These are phyloP conservation scores for Decorospora gaudefroyi DNA, from an alignment of 2,329 filamentous ascomycete species.

Conservation along the genomic window DNA sequence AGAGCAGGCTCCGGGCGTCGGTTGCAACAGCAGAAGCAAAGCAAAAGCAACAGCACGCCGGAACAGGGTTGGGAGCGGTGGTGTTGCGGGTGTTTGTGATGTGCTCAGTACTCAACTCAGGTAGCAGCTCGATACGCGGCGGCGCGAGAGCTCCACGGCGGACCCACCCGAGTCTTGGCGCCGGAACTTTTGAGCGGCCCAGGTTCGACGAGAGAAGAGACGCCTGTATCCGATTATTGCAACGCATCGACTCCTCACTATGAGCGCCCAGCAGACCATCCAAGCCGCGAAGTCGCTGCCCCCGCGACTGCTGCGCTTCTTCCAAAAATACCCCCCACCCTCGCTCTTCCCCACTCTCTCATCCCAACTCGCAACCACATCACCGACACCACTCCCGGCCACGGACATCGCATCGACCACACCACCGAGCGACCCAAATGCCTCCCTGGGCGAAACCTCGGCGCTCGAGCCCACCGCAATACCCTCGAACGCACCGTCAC, in stretches of 20 bases:
- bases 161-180: constrained; percentile 20
- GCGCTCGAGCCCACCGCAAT: constrained; percentile 31
- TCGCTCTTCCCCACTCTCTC: constrained; percentile 49
- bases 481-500: constrained; percentile 16
- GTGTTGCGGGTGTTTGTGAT: constrained; percentile 13
- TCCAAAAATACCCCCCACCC: constrained; percentile 82
- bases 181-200: constrained; percentile 16
- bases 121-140: constrained; percentile 32
- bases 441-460: constrained; percentile 42
- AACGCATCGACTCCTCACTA: constrained; percentile 21
- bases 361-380: constrained; percentile 22
- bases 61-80: neutral
- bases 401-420: constrained; percentile 28
- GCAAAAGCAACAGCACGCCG: neutral
- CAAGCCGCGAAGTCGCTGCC: constrained; percentile 73
- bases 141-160: constrained; percentile 17
- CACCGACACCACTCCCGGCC: constrained; percentile 18
- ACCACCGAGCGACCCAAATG: constrained; percentile 47
- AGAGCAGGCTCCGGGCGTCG: neutral
- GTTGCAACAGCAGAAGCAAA: neutral
- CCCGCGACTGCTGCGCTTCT: constrained; percentile 78
- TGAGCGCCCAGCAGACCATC: constrained; percentile 46
- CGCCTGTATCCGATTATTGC: constrained; percentile 3
- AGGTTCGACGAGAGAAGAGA: no score
- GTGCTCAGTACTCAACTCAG: constrained; percentile 14